Evolutionary conservation across 768 basidiomycete species (phyloP).

Genomic region (Russula olivacea): DNA sequence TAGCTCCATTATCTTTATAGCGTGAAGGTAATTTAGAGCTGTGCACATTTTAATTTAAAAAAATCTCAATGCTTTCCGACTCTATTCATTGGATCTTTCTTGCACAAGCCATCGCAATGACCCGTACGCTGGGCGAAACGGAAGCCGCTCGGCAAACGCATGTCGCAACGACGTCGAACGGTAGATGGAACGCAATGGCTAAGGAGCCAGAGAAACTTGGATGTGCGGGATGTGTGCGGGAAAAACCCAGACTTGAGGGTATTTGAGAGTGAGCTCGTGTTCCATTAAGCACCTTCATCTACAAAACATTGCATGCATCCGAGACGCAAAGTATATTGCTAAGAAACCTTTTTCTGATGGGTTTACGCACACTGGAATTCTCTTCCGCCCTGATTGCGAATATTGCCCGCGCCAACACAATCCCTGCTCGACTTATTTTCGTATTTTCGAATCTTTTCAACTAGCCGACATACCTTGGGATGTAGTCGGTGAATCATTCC

Average conservation of each 20-base stretch:
- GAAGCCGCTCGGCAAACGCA: not conserved
- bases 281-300: not conserved
- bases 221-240: not conserved
- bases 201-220: not conserved
- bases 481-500: not conserved
- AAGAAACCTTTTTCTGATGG: not conserved
- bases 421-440: not conserved
- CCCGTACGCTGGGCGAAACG: not conserved
- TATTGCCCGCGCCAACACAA: not conserved
- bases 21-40: too few species aligned
- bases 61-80: too few species aligned
- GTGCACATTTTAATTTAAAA: too few species aligned
- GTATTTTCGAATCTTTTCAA: not conserved
- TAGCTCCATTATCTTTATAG: too few species aligned
- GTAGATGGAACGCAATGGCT: slow-evolving; percentile 11
- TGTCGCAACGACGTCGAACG: slow-evolving; percentile 3
- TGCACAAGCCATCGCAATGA: not conserved
- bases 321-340: not conserved
- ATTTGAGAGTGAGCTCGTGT: not conserved
- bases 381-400: too few species aligned
- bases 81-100: too few species aligned
- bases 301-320: not conserved
- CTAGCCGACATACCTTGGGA: not conserved
- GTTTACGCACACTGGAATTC: not conserved
- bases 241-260: slow-evolving; percentile 1